phyloP scores from a whole-genome alignment of 495 filamentous ascomycete genomes.

The Aspergillus conjunctus region DNA sequence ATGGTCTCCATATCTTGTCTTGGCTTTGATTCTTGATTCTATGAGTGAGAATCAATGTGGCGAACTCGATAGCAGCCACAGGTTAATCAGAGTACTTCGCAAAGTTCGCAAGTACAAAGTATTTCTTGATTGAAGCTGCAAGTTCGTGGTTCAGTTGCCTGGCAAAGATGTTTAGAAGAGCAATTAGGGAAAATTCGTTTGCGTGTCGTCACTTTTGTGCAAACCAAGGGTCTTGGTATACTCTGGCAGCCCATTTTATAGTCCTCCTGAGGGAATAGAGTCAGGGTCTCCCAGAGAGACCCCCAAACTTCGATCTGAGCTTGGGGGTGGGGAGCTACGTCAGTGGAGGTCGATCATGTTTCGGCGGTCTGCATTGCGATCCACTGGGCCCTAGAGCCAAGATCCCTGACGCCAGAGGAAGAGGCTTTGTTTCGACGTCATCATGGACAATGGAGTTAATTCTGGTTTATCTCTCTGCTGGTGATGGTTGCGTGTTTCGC shows the following conservation, averaged over 20 bases:
- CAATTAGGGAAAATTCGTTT: not conserved
- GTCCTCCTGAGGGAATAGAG: not conserved
- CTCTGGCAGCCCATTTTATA: not conserved
- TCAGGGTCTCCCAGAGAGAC: not conserved
- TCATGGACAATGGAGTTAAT: not conserved
- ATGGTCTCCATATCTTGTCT: conserved; percentile 41
- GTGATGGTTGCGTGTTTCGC: not conserved
- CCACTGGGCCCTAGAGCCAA: not conserved
- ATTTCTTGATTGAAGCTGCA: too few relatives aligned
- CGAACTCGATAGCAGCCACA: too few relatives aligned
- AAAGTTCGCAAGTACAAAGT: too few relatives aligned
- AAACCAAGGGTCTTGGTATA: not conserved
- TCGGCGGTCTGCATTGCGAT: not conserved
- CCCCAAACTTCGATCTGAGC: conserved; percentile 2
- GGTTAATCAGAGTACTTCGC: too few relatives aligned
- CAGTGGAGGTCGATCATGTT: conserved; percentile 10
- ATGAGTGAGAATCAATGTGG: too few relatives aligned
- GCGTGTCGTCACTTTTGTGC: not conserved
- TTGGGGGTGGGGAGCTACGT: conserved; percentile 1
- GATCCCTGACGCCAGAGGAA: not conserved
- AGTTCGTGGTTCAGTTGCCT: not conserved
- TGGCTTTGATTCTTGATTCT: not conserved
- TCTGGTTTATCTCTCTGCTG: not conserved
- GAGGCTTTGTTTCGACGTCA: conserved; percentile 15
- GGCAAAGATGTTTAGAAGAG: not conserved